Evolutionary conservation across 75 land plant species (phyloP).

Genomic region (Gnetum montanum): DNA sequence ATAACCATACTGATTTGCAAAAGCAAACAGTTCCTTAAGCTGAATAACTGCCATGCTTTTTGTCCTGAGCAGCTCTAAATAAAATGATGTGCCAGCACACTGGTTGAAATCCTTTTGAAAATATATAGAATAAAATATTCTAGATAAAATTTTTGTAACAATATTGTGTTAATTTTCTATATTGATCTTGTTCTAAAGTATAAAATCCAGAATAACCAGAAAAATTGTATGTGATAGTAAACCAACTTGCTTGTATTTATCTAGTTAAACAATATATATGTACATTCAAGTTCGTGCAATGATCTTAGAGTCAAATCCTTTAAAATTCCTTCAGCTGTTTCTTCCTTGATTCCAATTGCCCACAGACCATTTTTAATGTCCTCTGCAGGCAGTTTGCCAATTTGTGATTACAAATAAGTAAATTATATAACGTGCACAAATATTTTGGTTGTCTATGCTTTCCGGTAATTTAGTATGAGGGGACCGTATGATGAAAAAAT

Average conservation of each 20-base stretch:
- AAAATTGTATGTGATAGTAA: no score
- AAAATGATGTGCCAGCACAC: not conserved
- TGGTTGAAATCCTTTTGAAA: no score
- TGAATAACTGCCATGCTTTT: slow-evolving; percentile 68
- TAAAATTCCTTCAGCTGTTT: slow-evolving; percentile 62
- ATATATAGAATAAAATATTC: no score
- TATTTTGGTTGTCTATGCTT: not conserved
- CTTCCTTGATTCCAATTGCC: slow-evolving; percentile 41
- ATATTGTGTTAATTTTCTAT: no score
- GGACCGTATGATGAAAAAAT: no score
- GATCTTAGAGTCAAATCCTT: slow-evolving; percentile 64
- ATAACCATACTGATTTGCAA: slow-evolving; percentile 82
- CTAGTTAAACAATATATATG: no score
- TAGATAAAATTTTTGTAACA: no score
- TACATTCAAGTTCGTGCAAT: slow-evolving; percentile 75
- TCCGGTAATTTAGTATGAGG: not conserved
- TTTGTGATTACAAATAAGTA: slow-evolving; percentile 38
- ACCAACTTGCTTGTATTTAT: no score
- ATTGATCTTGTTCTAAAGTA: no score
- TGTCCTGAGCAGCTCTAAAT: slow-evolving; percentile 64
- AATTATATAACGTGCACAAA: no score
- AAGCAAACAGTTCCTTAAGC: slow-evolving; percentile 68
- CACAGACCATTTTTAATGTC: slow-evolving; percentile 67
- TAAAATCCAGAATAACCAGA: no score
- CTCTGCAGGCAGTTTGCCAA: slow-evolving; percentile 65